Base-by-base conservation (phyloP, 2,329 filamentous ascomycete species). In the Annulohypoxylon truncatum region DNA sequence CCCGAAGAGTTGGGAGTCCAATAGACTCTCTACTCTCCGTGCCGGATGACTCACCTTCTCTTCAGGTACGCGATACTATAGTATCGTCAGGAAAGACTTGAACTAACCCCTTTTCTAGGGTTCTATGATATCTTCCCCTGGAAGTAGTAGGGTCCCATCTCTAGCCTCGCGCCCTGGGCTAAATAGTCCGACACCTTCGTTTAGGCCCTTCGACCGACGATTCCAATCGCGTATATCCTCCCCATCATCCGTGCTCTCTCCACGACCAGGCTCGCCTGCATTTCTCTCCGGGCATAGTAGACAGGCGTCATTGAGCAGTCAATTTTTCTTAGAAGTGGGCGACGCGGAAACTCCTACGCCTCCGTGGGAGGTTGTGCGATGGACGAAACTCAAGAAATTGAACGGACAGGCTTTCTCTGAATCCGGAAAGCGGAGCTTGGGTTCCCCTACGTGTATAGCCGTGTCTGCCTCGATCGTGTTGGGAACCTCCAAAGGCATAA, bases 341-440 rank as follows among this genome's bases (percentile, higher is more conserved):
- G 91, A 92, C 50, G 83, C 85, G 20, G 92, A 95, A 69, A 88
- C 89, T 1, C 85, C 89, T 2, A 89, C 93, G 58, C 89, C 92
- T 4, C 96, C 96, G 1, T 99, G 96, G 96, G 96, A 99, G 75
- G 94, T 98, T 57, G 92, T 99, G 64, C 87, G 94, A 75, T 99
- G 96, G 96, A 98, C 93, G 0, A 96, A 92, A 76, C 82, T 99
- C 61, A 92, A 90, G 75, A 98, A 96, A 78, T 88, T 99, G 67
- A 94, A 93, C 22, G 89, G 88, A 0, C 93, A 98, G 78, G 89
- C 92, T 2, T 98, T 98, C 78, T 97, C 95, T 2, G 96, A 99
- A 79, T 87, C 90, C 44, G 96, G 94, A 33, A 96, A 90, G 80
- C 90, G 96, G 66, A 97, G 92, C 78, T 98, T 97, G 82, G 96